A percentile compares a stretch with the other conserved stretches of the same genome.
Evolutionary conservation across 1,139 yeast species (phyloP).

Genomic region (Candida neerlandica): DNA sequence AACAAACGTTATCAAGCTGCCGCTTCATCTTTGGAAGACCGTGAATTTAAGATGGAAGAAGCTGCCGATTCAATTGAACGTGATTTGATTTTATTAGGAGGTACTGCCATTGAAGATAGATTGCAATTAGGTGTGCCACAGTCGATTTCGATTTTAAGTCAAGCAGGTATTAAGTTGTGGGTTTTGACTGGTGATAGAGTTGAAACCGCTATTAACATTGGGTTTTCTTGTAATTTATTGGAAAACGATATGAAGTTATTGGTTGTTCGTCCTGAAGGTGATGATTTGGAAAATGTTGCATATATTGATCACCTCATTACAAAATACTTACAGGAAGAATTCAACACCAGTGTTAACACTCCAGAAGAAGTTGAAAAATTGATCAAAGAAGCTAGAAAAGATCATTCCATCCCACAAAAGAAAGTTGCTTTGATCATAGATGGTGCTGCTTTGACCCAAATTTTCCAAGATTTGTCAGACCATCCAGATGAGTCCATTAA

Average conservation of each 20-base stretch:
- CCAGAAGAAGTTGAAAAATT: conserved; percentile 29
- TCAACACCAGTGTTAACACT: conserved; percentile 30
- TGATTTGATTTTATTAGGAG: conserved; percentile 76
- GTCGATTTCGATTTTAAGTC: conserved; percentile 77
- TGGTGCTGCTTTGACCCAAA: conserved; percentile 53
- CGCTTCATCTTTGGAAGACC: conserved; percentile 68
- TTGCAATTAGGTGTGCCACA: conserved; percentile 96
- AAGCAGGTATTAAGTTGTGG: conserved; percentile 96
- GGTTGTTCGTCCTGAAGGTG: conserved; percentile 54
- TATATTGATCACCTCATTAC: conserved; percentile 40
- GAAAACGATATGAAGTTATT: conserved; percentile 86
- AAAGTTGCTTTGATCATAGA: conserved; percentile 56
- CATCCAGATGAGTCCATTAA: conserved; percentile 22
- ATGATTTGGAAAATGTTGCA: conserved; percentile 26
- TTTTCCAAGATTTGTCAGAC: conserved; percentile 34
- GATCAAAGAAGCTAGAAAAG: conserved; percentile 44
- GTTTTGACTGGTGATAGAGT: conserved; percentile 97
- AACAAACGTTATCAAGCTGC: conserved; percentile 69
- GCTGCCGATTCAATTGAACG: conserved; percentile 83
- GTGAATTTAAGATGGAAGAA: conserved; percentile 77
- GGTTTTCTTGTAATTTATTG: conserved; percentile 89
- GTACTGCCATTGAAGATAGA: conserved; percentile 97
- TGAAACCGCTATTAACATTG: conserved; percentile 97
- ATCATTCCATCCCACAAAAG: conserved; percentile 53
- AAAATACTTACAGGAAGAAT: conserved; percentile 42